Evolutionary conservation across 2,329 filamentous ascomycete genomes (phyloP).

Genomic region (Fusarium sp.): DNA sequence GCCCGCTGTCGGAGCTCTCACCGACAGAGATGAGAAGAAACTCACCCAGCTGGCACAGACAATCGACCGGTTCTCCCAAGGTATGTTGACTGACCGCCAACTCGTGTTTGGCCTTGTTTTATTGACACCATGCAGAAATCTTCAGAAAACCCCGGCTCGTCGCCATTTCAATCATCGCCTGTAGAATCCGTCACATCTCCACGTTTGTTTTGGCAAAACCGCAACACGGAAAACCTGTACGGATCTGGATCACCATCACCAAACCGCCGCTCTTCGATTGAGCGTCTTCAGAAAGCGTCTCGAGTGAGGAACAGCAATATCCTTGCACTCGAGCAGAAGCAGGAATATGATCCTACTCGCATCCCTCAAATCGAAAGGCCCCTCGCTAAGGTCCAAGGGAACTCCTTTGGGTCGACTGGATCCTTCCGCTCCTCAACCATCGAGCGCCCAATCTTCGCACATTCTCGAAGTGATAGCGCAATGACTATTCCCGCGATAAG

Average conservation of each 20-base stretch:
- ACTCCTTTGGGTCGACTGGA: slow-evolving; percentile 71
- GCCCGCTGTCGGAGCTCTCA: slow-evolving; percentile 89
- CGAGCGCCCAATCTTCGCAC: slow-evolving; percentile 55
- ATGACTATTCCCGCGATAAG: slow-evolving; percentile 68
- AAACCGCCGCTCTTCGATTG: slow-evolving; percentile 87
- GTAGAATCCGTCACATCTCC: slow-evolving; percentile 76
- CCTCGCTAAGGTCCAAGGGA: slow-evolving; percentile 79
- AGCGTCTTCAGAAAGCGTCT: slow-evolving; percentile 93
- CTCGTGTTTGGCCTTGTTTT: slow-evolving; percentile 26
- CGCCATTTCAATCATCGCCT: slow-evolving; percentile 87
- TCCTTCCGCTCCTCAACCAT: slow-evolving; percentile 63
- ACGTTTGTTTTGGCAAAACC: slow-evolving; percentile 89
- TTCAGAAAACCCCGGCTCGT: slow-evolving; percentile 77
- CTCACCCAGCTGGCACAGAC: slow-evolving; percentile 91
- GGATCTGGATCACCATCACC: slow-evolving; percentile 74
- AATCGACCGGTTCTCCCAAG: slow-evolving; percentile 63
- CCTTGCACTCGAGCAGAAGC: slow-evolving; percentile 90
- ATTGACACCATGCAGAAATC: slow-evolving; percentile 67
- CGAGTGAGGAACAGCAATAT: slow-evolving; percentile 99
- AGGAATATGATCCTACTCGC: slow-evolving; percentile 88
- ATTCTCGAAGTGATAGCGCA: slow-evolving; percentile 64
- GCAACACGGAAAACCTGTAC: slow-evolving; percentile 79
- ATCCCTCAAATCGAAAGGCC: slow-evolving; percentile 84
- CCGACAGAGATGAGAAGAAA: slow-evolving; percentile 88
- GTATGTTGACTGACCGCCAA: slow-evolving; percentile 41